Conservation (phyloP, 352 stramenopile species). For the Stephanocyclus meneghinianus region DNA sequence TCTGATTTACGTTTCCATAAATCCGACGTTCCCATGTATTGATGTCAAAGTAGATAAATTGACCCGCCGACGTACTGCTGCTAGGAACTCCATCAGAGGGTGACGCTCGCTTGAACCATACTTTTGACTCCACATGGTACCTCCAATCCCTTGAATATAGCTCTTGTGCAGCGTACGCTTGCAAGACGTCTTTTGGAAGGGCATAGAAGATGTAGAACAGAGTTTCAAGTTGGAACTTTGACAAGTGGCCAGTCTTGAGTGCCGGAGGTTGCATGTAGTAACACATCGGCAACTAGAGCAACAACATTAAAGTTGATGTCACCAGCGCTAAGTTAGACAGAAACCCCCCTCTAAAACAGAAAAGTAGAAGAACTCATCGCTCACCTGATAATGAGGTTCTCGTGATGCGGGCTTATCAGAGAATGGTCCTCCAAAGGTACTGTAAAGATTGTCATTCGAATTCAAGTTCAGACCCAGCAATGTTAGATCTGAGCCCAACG, state of each 20-base stretch:
- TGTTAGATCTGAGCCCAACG: conserved; percentile 86
- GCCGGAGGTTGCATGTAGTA: conserved; percentile 93
- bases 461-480: conserved; percentile 88
- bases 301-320: not conserved
- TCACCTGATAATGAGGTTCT: conserved; percentile 85
- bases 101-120: conserved; percentile 91
- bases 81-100: conserved; percentile 60
- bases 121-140: conserved; percentile 95
- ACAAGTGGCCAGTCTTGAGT: conserved; percentile 95
- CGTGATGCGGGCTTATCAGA: conserved; percentile 79
- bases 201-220: conserved; percentile 99
- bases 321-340: not conserved
- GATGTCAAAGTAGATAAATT: conserved; percentile 95
- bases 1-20: conserved; percentile 89
- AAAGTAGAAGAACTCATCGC: conserved; percentile 14
- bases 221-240: conserved; percentile 98
- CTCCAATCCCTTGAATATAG: conserved; percentile 94
- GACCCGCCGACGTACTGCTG: conserved; percentile 49
- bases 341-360: not conserved
- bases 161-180: conserved; percentile 87
- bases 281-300: conserved; percentile 78
- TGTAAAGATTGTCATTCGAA: conserved; percentile 85
- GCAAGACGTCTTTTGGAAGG: conserved; percentile 96
- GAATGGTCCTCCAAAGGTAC: conserved; percentile 86
- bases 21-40: conserved; percentile 91